These are phyloP conservation scores for Botrytis fragariae DNA, from an alignment of 2,329 filamentous ascomycete genomes.

Conservation along the genomic window DNA sequence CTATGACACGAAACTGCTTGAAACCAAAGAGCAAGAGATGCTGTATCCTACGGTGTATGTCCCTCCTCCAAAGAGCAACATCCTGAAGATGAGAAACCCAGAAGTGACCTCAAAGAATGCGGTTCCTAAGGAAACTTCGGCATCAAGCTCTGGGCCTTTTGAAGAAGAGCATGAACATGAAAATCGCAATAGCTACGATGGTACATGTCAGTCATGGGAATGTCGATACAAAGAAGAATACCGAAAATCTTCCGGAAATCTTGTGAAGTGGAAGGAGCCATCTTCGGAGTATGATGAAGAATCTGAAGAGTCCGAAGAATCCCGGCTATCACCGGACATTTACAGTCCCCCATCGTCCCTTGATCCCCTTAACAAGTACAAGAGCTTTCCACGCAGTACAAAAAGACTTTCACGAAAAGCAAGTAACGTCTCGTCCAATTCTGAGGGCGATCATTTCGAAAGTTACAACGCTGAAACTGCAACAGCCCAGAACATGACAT, in stretches of 20 bases:
- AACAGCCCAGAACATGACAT: neutral
- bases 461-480: neutral
- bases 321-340: neutral
- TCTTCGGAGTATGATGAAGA: neutral
- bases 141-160: neutral
- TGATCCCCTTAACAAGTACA: neutral
- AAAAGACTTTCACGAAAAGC: neutral
- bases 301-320: neutral
- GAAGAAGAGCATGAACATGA: too few species aligned
- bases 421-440: neutral
- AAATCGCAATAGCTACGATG: neutral
- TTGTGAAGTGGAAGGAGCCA: constrained; percentile 18
- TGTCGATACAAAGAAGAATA: constrained; percentile 13
- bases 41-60: constrained; percentile 12
- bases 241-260: neutral
- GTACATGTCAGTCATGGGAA: constrained; percentile 15
- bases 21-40: neutral
- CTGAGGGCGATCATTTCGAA: neutral
- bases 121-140: too few species aligned
- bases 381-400: neutral
- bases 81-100: neutral
- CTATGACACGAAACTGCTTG: neutral
- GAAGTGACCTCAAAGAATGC: neutral
- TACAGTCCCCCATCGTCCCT: constrained; percentile 9
- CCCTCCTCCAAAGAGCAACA: neutral